Evolutionary conservation across 106 monocot genomes (phyloP), one percentile per base, ranked within the genome.

Genomic region (Dactylorhiza incarnata): DNA sequence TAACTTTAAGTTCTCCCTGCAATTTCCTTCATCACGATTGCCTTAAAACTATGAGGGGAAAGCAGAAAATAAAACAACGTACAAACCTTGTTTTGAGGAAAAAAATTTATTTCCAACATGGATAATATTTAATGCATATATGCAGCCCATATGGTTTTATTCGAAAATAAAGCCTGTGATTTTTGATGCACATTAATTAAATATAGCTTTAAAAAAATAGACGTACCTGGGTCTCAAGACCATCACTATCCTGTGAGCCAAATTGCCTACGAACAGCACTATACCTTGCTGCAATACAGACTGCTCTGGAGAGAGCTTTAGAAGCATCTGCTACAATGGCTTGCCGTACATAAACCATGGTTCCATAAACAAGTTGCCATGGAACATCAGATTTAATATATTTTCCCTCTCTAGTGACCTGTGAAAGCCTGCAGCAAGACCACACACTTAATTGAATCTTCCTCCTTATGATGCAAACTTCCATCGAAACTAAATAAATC

Each of bases 261-360:
- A 97, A 97, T 81, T 97, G 96, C 62, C 87, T 91, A 70, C 93
- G 82, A 67, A 97, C 80, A 74, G 93, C 87, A 82, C 96, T 93
- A 67, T 97, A 97, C 66, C 96, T 84, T 13, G 81, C 86, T 61
- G 96, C 96, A 87, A 97, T 93, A 77, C 93, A 93, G 87, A 83
- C 84, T 62, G 93, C 96, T n/a, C 87, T 85, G 70, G 96, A 93
- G 45, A 97, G 80, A 81, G 93, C 89, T 77, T 74, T 84, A 47
- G 96, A 97, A 47, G 96, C 93, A 82, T 94, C 93, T 45, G 84
- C 54, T 2, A 97, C 93, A 83, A 97, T 97, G 26, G 91, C 43
- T 81, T 97, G 93, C 26, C 96, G 90, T 26, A 97, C 96, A 82
- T 62, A 97, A 62, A 97, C 96, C 96, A 97, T 97, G 71, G 93